Conservation (phyloP, 768 basidiomycete species). For the Xerocomus brunneocitrinus region DNA sequence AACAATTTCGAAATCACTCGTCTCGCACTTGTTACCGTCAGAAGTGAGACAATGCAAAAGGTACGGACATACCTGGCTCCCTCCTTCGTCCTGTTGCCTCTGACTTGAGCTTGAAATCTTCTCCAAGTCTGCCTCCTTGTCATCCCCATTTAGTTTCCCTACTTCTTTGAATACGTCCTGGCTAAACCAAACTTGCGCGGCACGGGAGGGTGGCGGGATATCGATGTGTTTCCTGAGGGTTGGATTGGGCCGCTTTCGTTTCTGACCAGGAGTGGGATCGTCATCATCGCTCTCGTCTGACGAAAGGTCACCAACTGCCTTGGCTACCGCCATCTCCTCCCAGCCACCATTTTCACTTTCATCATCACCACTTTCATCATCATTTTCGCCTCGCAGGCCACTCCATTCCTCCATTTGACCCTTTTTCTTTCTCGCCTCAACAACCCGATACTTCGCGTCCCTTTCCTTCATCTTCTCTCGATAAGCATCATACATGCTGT, state of each 20-base stretch:
- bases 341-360: slow-evolving; percentile 56
- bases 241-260: slow-evolving; percentile 38
- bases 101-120: slow-evolving; percentile 29
- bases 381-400: slow-evolving; percentile 56
- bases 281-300: slow-evolving; percentile 51
- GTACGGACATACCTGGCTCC: slow-evolving; percentile 23
- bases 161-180: slow-evolving; percentile 78
- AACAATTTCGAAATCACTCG: slow-evolving; percentile 68
- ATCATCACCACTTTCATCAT: slow-evolving; percentile 35
- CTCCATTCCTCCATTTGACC: slow-evolving; percentile 77
- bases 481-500: slow-evolving; percentile 86
- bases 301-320: slow-evolving; percentile 44
- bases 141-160: slow-evolving; percentile 33
- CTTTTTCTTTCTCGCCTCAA: slow-evolving; percentile 69
- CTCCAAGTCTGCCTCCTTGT: slow-evolving; percentile 21
- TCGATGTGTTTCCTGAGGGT: slow-evolving; percentile 34
- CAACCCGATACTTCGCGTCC: slow-evolving; percentile 84
- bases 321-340: slow-evolving; percentile 59
- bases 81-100: slow-evolving; percentile 28
- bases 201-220: slow-evolving; percentile 42
- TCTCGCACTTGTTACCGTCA: slow-evolving; percentile 17
- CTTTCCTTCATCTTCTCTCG: slow-evolving; percentile 72
- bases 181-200: slow-evolving; percentile 91
- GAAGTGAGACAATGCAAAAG: background rate
- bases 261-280: slow-evolving; percentile 30